phyloP scores from a whole-genome alignment of 1,284 basidiomycete genomes.

The Rhodotorula sp. region DNA sequence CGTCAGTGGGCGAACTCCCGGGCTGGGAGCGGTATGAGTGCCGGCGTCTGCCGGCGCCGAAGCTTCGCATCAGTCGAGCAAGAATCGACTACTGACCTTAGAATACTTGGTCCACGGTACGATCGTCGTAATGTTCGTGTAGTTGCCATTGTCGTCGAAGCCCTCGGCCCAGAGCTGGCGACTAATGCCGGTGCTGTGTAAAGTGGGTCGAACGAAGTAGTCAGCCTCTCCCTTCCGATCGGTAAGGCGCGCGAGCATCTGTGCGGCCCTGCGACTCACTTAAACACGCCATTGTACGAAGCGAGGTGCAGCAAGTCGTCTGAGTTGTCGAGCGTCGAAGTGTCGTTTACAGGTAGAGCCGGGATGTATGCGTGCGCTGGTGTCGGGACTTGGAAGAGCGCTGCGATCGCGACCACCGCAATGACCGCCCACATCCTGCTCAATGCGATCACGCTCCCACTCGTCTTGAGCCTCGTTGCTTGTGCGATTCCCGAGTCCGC shows the following conservation, averaged over 20 bases:
- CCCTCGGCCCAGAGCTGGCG: slow-evolving; percentile 24
- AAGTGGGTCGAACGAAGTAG: neutral
- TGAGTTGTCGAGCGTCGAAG: slow-evolving; percentile 20
- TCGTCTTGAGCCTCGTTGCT: neutral
- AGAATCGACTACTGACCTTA: slow-evolving; percentile 13
- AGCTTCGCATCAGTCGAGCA: too few species aligned
- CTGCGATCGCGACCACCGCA: neutral
- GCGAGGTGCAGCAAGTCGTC: slow-evolving; percentile 39
- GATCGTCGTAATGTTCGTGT: slow-evolving; percentile 26
- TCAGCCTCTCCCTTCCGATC: neutral
- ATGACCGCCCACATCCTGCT: too few species aligned
- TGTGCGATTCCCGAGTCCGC: too few species aligned
- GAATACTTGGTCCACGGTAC: slow-evolving; percentile 36
- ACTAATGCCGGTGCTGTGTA: slow-evolving; percentile 18
- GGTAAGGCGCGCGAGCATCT: neutral
- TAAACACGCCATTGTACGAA: slow-evolving; percentile 33
- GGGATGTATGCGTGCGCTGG: slow-evolving; percentile 3
- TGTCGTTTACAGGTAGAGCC: slow-evolving; percentile 37
- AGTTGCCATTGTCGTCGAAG: slow-evolving; percentile 35
- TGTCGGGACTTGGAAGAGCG: neutral
- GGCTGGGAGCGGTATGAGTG: too few species aligned
- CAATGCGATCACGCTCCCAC: neutral
- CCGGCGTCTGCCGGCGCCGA: too few species aligned
- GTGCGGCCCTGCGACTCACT: slow-evolving; percentile 15
- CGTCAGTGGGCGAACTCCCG: neutral